phyloP scores from a whole-genome alignment of 2,329 filamentous ascomycete genomes.

The Thielaviopsis populi region DNA sequence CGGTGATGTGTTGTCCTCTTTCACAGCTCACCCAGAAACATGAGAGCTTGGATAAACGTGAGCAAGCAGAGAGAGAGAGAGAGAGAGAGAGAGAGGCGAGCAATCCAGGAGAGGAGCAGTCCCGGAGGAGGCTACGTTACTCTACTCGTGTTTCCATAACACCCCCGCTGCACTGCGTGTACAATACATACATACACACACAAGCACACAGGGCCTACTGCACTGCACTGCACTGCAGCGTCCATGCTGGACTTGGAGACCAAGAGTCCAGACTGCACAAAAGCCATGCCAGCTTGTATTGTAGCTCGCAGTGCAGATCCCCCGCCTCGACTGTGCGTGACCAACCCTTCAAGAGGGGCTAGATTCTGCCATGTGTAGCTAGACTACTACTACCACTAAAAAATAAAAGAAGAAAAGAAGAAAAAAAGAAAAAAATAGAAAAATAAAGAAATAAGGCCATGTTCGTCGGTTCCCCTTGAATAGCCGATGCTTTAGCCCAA shows the following conservation, averaged over 20 bases:
- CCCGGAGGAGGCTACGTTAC: background rate
- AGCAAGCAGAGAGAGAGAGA: background rate
- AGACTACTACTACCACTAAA: too few species aligned
- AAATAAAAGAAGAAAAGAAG: too few species aligned
- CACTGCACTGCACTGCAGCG: too few species aligned
- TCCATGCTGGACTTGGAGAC: background rate
- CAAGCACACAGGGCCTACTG: background rate
- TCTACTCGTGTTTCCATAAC: background rate
- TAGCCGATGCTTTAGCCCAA: background rate
- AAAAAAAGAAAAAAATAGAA: too few species aligned
- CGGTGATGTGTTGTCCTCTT: background rate
- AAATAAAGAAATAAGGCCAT: too few species aligned
- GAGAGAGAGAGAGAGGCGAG: too few species aligned
- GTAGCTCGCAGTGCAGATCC: too few species aligned
- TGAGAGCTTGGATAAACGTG: background rate
- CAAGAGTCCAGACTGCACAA: too few species aligned
- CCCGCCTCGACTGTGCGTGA: too few species aligned
- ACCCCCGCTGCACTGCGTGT: background rate
- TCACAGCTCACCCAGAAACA: too few species aligned
- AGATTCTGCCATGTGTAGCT: background rate
- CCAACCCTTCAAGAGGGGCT: background rate
- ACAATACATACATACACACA: background rate
- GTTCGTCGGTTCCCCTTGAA: background rate
- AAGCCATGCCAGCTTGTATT: too few species aligned
- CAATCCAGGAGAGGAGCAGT: too few species aligned